Evolutionary conservation across 2,329 filamentous ascomycete species (phyloP).

Genomic region (Mollisia scopiformis): DNA sequence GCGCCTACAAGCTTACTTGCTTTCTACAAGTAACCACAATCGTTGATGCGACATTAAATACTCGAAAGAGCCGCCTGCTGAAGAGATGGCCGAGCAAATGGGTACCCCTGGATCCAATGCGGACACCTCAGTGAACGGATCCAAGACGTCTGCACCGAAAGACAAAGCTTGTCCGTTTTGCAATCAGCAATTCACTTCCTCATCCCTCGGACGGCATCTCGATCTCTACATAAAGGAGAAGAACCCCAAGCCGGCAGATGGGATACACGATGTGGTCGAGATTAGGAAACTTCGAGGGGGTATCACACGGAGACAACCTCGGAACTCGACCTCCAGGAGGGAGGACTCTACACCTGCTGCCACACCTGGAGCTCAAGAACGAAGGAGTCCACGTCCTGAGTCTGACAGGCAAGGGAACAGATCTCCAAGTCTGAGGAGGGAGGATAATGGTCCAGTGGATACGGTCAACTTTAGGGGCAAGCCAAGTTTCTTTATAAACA

Average conservation of each 20-base stretch:
- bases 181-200: constrained; percentile 87
- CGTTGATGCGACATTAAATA: constrained; percentile 30
- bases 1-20: background rate
- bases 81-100: constrained; percentile 38
- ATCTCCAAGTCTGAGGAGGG: constrained; percentile 40
- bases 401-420: constrained; percentile 37
- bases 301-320: constrained; percentile 85
- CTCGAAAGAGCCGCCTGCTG: constrained; percentile 10
- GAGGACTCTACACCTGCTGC: constrained; percentile 62
- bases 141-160: constrained; percentile 52
- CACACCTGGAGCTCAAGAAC: constrained; percentile 48
- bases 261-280: constrained; percentile 86
- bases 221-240: constrained; percentile 93
- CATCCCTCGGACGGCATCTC: constrained; percentile 88
- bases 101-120: constrained; percentile 38
- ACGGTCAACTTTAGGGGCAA: constrained; percentile 43
- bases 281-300: constrained; percentile 81
- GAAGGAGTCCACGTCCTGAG: constrained; percentile 38
- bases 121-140: constrained; percentile 36
- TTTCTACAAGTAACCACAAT: background rate
- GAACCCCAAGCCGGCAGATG: constrained; percentile 86
- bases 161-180: constrained; percentile 91
- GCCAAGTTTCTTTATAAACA: constrained; percentile 31
- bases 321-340: constrained; percentile 57
- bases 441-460: constrained; percentile 27